Percentiles rank a stretch among this genome's conserved stretches.
Conservation (phyloP, 2,329 filamentous ascomycete species). For the Phialocephala sp. region DNA sequence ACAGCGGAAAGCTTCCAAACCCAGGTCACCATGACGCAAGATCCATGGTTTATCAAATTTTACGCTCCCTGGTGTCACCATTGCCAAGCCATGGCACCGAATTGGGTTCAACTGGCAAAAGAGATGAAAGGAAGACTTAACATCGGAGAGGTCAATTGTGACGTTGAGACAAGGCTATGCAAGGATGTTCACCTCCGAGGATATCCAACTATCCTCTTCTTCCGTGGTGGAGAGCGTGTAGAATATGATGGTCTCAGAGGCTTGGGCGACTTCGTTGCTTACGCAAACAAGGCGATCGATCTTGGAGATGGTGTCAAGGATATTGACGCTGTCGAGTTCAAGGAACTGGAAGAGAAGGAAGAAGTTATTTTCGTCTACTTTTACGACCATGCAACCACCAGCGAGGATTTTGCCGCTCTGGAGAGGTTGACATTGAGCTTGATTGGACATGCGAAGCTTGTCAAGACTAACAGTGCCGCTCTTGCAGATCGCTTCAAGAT, state of each 20-base stretch:
- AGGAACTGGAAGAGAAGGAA: conserved; percentile 86
- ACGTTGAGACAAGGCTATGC: conserved; percentile 84
- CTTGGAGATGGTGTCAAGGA: conserved; percentile 78
- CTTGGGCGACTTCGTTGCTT: conserved; percentile 86
- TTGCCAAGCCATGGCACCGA: conserved; percentile 90
- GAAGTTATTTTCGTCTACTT: conserved; percentile 98
- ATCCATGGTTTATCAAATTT: conserved; percentile 99
- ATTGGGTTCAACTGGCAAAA: conserved; percentile 87
- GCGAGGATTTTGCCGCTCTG: conserved; percentile 87
- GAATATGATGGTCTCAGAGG: conserved; percentile 94
- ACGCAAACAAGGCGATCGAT: conserved; percentile 84
- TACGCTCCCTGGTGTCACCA: conserved; percentile 98
- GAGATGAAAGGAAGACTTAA: conserved; percentile 91
- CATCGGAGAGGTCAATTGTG: conserved; percentile 95
- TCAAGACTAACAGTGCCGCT: conserved; percentile 83
- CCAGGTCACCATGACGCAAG: conserved; percentile 82
- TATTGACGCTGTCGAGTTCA: conserved; percentile 77
- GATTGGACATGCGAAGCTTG: conserved; percentile 88
- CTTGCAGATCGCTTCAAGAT: conserved; percentile 90
- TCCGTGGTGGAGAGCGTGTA: conserved; percentile 87
- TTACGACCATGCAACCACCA: conserved; percentile 93
- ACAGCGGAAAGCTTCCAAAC: conserved; percentile 86
- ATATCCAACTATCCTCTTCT: conserved; percentile 91
- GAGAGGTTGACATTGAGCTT: conserved; percentile 86
- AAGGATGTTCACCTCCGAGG: conserved; percentile 82